Evolutionary conservation across 495 filamentous ascomycete genomes (phyloP), one percentile per base, ranked within the genome.

Genomic region (Neurospora sp.): DNA sequence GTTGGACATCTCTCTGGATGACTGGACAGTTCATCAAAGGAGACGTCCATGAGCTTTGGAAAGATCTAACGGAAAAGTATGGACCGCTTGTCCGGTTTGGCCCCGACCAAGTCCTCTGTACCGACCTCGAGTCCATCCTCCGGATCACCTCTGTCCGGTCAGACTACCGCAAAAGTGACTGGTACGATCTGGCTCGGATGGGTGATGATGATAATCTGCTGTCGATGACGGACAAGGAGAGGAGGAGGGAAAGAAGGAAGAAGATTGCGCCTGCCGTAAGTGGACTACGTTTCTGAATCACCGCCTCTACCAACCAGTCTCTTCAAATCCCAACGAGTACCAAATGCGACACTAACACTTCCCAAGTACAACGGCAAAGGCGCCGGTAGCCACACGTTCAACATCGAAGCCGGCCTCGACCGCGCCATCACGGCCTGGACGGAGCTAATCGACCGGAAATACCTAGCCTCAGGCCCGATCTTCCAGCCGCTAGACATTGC

Each of bases 331-430:
- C 38, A 20, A 31, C 20, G 38, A 42, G 37, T 39, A 62, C 11
- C 6, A 10, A 6, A 11, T 1, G 5, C 20, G 20, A 59, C 11
- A 10, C 14, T 31, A 14, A 72, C 23, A 48, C 9, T 12, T 14
- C 1, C 1, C 2, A 41, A 79, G 75, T 80, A 80, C 62, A 54
- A 37, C 69, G 83, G 79, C 71, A 79, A 71, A 76, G 80, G 85
- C 69, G 86, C 85, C 77, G 83, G 48, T 0, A 27, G 20, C 48
- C 48, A 59, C 48, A 59, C 20, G 11, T 59, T 83, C 54, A 80
- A 80, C 41, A 83, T 87, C 75, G 84, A 87, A 71, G 74, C 37
- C 82, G 89, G 78, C 81, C 85, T 73, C 77, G 84, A 73, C 83
- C 83, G 75, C 77, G 84, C 73, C 82, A 84, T 81, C 79, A 82